Conservation (phyloP, 805 yeast species). For the Blastobotrys americana region DNA sequence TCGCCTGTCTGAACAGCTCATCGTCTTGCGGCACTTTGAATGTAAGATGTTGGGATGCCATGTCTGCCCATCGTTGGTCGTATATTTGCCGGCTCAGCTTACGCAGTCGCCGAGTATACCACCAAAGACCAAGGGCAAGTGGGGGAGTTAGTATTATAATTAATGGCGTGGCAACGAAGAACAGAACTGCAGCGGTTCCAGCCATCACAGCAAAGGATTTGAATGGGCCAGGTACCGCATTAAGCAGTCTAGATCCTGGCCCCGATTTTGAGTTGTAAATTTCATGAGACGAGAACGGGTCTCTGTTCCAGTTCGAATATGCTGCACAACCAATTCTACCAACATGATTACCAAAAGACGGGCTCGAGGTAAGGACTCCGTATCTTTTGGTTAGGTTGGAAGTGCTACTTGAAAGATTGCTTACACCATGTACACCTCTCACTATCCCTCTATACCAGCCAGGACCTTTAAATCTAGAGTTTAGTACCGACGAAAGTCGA, state of each 20-base stretch:
- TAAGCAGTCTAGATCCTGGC: not conserved
- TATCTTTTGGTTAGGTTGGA: not conserved
- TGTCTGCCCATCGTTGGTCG: slow-evolving; percentile 21
- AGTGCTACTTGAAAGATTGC: too few species aligned
- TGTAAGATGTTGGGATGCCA: slow-evolving; percentile 18
- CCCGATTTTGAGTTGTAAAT: slow-evolving; percentile 6
- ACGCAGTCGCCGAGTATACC: slow-evolving; percentile 11
- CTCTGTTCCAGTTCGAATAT: slow-evolving; percentile 1
- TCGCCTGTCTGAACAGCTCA: slow-evolving; percentile 1
- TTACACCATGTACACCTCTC: too few species aligned
- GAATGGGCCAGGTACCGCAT: slow-evolving; percentile 19
- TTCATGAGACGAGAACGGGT: slow-evolving; percentile 4
- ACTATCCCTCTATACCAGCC: too few species aligned
- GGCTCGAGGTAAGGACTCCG: not conserved
- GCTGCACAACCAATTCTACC: not conserved
- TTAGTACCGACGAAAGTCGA: too few species aligned
- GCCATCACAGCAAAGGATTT: slow-evolving; percentile 17
- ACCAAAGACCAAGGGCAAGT: slow-evolving; percentile 14
- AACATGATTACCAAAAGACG: not conserved
- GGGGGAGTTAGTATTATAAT: slow-evolving; percentile 20
- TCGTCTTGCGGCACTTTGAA: slow-evolving; percentile 10
- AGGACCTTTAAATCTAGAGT: too few species aligned
- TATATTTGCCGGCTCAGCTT: slow-evolving; percentile 11
- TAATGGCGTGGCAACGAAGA: slow-evolving; percentile 19
- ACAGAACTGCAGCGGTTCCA: slow-evolving; percentile 16